Conservation (phyloP, 2,329 filamentous ascomycete species). For the Beauveria australis region DNA sequence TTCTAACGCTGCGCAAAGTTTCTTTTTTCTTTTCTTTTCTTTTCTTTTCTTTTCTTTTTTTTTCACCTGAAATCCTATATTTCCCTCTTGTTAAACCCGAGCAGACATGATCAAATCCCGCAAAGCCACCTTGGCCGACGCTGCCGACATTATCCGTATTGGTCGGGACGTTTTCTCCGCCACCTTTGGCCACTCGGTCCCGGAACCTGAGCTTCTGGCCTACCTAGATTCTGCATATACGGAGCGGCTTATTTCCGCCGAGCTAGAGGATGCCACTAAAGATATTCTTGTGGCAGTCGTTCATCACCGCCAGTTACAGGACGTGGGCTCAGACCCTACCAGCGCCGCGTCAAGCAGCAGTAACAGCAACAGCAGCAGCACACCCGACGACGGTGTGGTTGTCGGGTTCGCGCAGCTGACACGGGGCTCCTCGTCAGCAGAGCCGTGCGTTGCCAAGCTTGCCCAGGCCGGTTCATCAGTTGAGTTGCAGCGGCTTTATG, state of each 20-base stretch:
- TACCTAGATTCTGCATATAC: constrained; percentile 32
- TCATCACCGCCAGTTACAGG: neutral
- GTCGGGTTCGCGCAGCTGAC: constrained; percentile 35
- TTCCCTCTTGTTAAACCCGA: neutral
- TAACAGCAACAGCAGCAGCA: neutral
- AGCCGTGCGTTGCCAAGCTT: constrained; percentile 28
- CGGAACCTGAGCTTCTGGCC: constrained; percentile 25
- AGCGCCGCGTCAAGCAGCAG: neutral
- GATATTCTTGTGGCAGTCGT: constrained; percentile 20
- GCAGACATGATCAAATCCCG: neutral
- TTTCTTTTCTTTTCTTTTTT: neutral
- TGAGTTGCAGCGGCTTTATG: constrained; percentile 37
- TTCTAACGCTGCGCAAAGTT: neutral
- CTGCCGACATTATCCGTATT: constrained; percentile 23
- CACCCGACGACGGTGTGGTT: constrained; percentile 13
- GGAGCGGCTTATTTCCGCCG: constrained; percentile 21
- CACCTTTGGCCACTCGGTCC: constrained; percentile 35
- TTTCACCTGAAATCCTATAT: too few relatives aligned
- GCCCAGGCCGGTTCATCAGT: constrained; percentile 18
- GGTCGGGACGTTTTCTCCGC: constrained; percentile 28
- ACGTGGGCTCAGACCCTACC: neutral
- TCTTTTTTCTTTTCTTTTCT: neutral
- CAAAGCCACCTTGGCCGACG: constrained; percentile 18
- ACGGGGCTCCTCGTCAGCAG: constrained; percentile 20
- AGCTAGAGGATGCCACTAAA: constrained; percentile 18